Evolutionary conservation across 1,139 yeast genomes (phyloP), one percentile per base, ranked within the genome.

Genomic region (Kodamaea ohmeri): DNA sequence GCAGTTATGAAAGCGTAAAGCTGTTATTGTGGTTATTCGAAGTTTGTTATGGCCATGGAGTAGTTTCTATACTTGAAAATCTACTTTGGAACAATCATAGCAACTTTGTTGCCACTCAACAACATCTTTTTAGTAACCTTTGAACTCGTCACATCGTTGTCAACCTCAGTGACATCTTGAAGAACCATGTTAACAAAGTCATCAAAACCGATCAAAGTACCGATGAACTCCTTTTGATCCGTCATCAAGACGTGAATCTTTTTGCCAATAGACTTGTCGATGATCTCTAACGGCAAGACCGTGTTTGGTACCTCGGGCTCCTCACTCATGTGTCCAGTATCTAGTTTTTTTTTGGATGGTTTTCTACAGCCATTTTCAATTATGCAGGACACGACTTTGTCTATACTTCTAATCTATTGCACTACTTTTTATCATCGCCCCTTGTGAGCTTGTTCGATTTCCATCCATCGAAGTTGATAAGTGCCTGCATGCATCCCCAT

Each of bases 401-500:
- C 35, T 31, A 36, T 21, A 37, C 31, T 30, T 30, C 22, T 25
- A 25, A 18, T 29, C 25, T 31, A 29, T 29, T 18, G 15, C 11
- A 29, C 34, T 36, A 26, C 34, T 33, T 38, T 25, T 34, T 40
- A n/a, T 25, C 37, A 7, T 33, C 41, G 19, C 24, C 21, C 32
- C 31, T 40, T 7, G 37, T 32, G 19, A 37, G 24, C 12, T 48
- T 40, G 41, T 65, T 67, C 12, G 55, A 55, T 45, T 82, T 82
- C 96, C 96, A 92, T 25, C 95, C 95, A 60, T 92, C 97, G 60
- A 86, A 92, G 62, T 92, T 96, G 59, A 92, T 90, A 43, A 92
- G 67, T 1, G 97, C 97, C 65, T 92, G 98, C 98, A 92, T 92
- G 55, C 87, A 80, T 1, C 94, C 94, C 97, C 97, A 90, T 62